A percentile compares a stretch with the other conserved stretches of the same genome.
Conservation (phyloP, 768 basidiomycete genomes). For the Heimioporus sp. region DNA sequence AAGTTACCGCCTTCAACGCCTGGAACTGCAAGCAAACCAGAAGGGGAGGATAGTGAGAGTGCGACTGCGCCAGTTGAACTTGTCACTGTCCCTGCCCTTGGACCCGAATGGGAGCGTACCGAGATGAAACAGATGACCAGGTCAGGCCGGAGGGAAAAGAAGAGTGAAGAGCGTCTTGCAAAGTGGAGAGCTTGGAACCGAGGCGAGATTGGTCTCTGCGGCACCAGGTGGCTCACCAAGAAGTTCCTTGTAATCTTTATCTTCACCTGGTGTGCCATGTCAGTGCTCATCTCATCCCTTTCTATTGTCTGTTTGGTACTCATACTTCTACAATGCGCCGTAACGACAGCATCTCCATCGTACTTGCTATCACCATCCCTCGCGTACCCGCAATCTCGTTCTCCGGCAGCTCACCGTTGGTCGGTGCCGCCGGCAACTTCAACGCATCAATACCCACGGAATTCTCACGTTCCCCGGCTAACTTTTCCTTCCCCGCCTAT, state of each 20-base stretch:
- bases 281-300: conserved; percentile 29
- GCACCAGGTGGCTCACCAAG: conserved; percentile 68
- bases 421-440: conserved; percentile 56
- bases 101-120: conserved; percentile 82
- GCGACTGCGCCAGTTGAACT: conserved; percentile 66
- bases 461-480: conserved; percentile 80
- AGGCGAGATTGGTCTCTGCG: conserved; percentile 78
- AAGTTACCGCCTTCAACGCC: conserved; percentile 35
- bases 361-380: conserved; percentile 79
- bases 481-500: conserved; percentile 84
- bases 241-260: conserved; percentile 67
- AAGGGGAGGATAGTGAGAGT: conserved; percentile 33
- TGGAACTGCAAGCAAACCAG: conserved; percentile 30
- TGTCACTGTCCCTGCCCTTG: conserved; percentile 89
- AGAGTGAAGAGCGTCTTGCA: conserved; percentile 48
- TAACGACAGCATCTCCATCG: conserved; percentile 54
- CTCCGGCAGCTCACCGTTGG: conserved; percentile 55
- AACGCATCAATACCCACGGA: conserved; percentile 51
- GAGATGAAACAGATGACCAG: conserved; percentile 81
- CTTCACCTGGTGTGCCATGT: conserved; percentile 59
- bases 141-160: conserved; percentile 62
- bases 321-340: background rate
- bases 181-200: conserved; percentile 78
- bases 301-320: background rate
- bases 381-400: conserved; percentile 75